Conservation (phyloP, 1,284 basidiomycete species). For the Laetiporus sulphureus region DNA sequence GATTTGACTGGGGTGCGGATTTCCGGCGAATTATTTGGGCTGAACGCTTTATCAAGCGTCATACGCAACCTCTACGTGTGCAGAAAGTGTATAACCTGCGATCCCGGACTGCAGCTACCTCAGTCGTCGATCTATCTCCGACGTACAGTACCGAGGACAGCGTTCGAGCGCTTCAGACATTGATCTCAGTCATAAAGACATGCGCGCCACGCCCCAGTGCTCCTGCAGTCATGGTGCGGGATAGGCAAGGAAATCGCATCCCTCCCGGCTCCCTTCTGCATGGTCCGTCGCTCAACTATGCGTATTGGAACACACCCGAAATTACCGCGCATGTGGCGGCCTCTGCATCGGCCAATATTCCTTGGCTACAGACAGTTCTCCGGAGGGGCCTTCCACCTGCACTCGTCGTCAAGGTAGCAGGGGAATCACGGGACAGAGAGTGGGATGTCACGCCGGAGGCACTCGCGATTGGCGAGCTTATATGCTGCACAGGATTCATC, state of each 20-base stretch:
- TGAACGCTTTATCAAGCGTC: slow-evolving; percentile 7
- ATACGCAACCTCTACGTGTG: slow-evolving; percentile 5
- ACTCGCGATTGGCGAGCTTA: slow-evolving; percentile 11
- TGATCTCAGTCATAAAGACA: slow-evolving; percentile 26
- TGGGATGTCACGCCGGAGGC: slow-evolving; percentile 16
- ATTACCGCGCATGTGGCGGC: neutral
- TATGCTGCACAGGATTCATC: slow-evolving; percentile 14
- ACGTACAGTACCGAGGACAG: slow-evolving; percentile 3
- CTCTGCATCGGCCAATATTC: slow-evolving; percentile 11
- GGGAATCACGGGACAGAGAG: slow-evolving; percentile 15
- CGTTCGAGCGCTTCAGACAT: slow-evolving; percentile 9
- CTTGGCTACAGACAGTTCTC: slow-evolving; percentile 20
- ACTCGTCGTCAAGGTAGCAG: slow-evolving; percentile 15
- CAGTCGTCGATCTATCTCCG: slow-evolving; percentile 8
- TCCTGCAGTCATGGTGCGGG: too few species aligned
- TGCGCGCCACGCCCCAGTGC: too few species aligned
- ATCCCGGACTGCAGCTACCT: slow-evolving; percentile 3
- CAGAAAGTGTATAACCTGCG: slow-evolving; percentile 9
- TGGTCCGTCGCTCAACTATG: neutral
- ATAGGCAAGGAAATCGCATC: too few species aligned
- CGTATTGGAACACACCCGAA: neutral
- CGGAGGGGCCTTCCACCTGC: slow-evolving; percentile 17
- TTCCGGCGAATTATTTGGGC: slow-evolving; percentile 20
- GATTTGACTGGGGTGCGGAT: slow-evolving; percentile 21
- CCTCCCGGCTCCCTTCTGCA: neutral